Evolutionary conservation across 345 rosid species (phyloP).

Genomic region (Pseudoturritis turrita): DNA sequence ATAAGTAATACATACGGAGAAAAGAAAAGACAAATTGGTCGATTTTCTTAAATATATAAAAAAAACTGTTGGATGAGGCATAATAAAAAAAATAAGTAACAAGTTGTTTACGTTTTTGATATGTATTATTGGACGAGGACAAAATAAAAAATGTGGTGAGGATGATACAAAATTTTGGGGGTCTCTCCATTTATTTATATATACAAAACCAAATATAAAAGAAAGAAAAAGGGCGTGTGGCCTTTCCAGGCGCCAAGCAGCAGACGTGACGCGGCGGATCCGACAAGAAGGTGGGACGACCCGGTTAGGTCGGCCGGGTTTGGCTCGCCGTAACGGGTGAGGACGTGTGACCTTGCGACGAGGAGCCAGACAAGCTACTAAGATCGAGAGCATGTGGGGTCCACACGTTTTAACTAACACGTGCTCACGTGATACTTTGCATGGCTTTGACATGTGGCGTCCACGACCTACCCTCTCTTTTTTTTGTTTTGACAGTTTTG

Average conservation of each 20-base stretch:
- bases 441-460: slow-evolving; percentile 1
- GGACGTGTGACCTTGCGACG: slow-evolving; percentile 27
- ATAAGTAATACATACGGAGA: background rate
- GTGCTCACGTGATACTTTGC: slow-evolving; percentile 17
- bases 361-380: slow-evolving; percentile 20
- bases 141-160: slow-evolving; percentile 13
- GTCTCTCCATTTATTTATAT: background rate
- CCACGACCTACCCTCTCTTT: background rate
- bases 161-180: slow-evolving; percentile 4
- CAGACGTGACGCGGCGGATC: slow-evolving; percentile 24
- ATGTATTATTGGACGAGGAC: slow-evolving; percentile 13
- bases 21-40: background rate
- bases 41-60: background rate
- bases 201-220: background rate
- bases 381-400: slow-evolving; percentile 1
- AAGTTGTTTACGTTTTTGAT: slow-evolving; percentile 21
- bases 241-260: slow-evolving; percentile 17
- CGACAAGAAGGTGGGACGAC: background rate
- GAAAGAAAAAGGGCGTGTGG: background rate
- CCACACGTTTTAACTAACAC: background rate
- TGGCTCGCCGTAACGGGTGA: slow-evolving; percentile 25
- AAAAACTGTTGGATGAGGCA: background rate
- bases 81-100: background rate
- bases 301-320: slow-evolving; percentile 9
- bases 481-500: background rate